Conservation (phyloP, 352 stramenopile genomes). For the Pythium insidiosum region DNA sequence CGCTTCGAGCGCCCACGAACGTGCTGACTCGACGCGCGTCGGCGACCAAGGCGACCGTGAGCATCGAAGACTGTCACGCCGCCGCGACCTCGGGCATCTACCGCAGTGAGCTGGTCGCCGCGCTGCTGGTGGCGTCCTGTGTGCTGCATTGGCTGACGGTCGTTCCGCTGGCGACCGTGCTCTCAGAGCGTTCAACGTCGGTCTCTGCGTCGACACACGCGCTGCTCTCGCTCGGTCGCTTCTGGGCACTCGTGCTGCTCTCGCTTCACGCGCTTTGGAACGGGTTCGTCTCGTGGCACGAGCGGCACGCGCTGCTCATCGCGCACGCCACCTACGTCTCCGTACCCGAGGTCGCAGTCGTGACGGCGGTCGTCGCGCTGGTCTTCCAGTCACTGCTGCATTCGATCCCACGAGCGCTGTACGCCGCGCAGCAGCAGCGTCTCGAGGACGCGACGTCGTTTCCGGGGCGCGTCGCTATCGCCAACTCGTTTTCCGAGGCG, state of each 20-base stretch:
- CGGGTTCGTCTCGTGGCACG: constrained; percentile 8
- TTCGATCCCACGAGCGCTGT: constrained; percentile 6
- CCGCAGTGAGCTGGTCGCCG: constrained; percentile 15
- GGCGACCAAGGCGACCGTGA: constrained; percentile 5
- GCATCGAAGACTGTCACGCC: constrained; percentile 14
- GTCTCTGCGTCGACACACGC: constrained; percentile 4
- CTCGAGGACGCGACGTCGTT: constrained; percentile 9
- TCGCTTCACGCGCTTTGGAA: constrained; percentile 15
- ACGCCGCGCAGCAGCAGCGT: constrained; percentile 7
- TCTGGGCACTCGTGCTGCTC: constrained; percentile 21
- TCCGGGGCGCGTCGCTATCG: constrained; percentile 1
- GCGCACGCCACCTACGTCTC: constrained; percentile 17
- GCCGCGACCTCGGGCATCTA: constrained; percentile 16
- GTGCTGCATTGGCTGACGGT: constrained; percentile 17
- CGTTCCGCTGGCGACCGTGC: constrained; percentile 3
- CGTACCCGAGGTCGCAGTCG: constrained; percentile 7
- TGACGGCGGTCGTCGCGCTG: constrained; percentile 10
- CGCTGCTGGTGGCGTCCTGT: constrained; percentile 9
- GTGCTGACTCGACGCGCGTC: constrained; percentile 8
- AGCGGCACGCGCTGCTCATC: constrained; percentile 9
- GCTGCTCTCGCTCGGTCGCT: constrained; percentile 13
- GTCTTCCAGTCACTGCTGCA: constrained; percentile 1
- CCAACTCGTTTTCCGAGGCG: constrained; percentile 13
- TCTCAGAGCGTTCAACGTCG: constrained; percentile 2
- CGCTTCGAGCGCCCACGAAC: constrained; percentile 1